Percentiles rank a stretch among this genome's conserved stretches.
These are phyloP conservation scores for Globisporangium takayamanum DNA, from an alignment of 352 stramenopile species.

Conservation along the genomic window DNA sequence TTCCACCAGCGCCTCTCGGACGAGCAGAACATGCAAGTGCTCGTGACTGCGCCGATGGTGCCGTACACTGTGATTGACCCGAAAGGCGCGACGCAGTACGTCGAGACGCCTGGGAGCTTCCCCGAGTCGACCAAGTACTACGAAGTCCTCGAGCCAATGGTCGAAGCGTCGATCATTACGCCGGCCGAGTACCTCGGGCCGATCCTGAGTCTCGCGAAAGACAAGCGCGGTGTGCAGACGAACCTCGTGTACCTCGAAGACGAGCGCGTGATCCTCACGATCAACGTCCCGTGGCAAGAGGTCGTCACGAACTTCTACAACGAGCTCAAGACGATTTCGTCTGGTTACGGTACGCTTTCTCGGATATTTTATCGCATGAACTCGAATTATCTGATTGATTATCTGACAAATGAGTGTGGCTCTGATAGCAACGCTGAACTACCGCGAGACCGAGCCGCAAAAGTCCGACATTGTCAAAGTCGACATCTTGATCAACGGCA, in stretches of 20 bases:
- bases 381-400: background rate
- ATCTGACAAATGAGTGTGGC: constrained; percentile 1
- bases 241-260: constrained; percentile 95
- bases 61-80: constrained; percentile 91
- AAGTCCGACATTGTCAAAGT: constrained; percentile 94
- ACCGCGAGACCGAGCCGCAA: constrained; percentile 87
- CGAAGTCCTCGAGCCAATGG: constrained; percentile 93
- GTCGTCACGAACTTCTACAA: constrained; percentile 99
- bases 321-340: constrained; percentile 94
- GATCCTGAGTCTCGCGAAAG: constrained; percentile 93
- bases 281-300: constrained; percentile 96
- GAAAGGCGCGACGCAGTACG: constrained; percentile 28
- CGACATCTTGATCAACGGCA: constrained; percentile 93
- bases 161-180: constrained; percentile 95
- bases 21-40: constrained; percentile 96
- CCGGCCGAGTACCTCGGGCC: constrained; percentile 92
- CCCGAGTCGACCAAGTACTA: constrained; percentile 84
- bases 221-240: constrained; percentile 85
- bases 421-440: constrained; percentile 87
- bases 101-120: constrained; percentile 76
- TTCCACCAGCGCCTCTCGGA: constrained; percentile 97
- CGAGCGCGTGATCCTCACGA: constrained; percentile 90
- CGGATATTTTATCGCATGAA: no score
- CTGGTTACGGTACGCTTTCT: constrained; percentile 85
- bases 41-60: constrained; percentile 98